Percentiles rank a stretch among this genome's conserved stretches.
phyloP scores from a whole-genome alignment of 805 yeast species.

The Zygoascus flipseniorum region DNA sequence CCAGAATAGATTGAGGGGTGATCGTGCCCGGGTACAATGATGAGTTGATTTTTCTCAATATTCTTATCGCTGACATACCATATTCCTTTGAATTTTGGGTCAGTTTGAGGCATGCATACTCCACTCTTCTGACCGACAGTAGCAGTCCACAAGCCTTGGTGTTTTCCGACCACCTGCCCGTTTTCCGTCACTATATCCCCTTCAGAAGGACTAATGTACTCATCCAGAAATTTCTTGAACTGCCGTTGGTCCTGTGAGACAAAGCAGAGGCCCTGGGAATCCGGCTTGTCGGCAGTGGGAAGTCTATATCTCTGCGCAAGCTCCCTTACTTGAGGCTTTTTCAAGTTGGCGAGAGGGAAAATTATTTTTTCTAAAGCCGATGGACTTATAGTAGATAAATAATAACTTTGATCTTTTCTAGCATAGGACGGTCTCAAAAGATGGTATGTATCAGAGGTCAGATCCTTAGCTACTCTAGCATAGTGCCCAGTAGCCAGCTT shows the following conservation, averaged over 20 bases:
- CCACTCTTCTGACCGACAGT: constrained; percentile 86
- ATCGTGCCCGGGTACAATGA: constrained; percentile 66
- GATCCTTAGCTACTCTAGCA: constrained; percentile 30
- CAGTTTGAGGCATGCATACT: constrained; percentile 82
- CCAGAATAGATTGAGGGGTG: constrained; percentile 46
- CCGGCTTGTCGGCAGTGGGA: constrained; percentile 63
- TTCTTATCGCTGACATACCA: constrained; percentile 84
- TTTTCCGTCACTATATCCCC: constrained; percentile 75
- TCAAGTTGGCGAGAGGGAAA: constrained; percentile 73
- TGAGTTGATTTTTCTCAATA: constrained; percentile 55
- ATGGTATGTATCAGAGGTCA: constrained; percentile 27
- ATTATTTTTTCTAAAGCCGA: constrained; percentile 41
- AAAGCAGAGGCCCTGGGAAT: constrained; percentile 92
- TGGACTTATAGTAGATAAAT: constrained; percentile 59
- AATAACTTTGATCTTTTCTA: constrained; percentile 85
- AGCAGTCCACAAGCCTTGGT: constrained; percentile 87
- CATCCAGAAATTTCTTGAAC: constrained; percentile 63
- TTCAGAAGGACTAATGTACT: constrained; percentile 62
- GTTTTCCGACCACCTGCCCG: constrained; percentile 71
- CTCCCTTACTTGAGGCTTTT: constrained; percentile 65
- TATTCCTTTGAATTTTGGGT: constrained; percentile 60
- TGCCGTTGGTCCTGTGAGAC: constrained; percentile 57
- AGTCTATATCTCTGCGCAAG: constrained; percentile 50
- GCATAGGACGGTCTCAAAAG: constrained; percentile 50
- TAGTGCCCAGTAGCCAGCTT: constrained; percentile 77